These are phyloP conservation scores for Nidula niveotomentosa DNA, from an alignment of 1,284 basidiomycete genomes.

Conservation along the genomic window DNA sequence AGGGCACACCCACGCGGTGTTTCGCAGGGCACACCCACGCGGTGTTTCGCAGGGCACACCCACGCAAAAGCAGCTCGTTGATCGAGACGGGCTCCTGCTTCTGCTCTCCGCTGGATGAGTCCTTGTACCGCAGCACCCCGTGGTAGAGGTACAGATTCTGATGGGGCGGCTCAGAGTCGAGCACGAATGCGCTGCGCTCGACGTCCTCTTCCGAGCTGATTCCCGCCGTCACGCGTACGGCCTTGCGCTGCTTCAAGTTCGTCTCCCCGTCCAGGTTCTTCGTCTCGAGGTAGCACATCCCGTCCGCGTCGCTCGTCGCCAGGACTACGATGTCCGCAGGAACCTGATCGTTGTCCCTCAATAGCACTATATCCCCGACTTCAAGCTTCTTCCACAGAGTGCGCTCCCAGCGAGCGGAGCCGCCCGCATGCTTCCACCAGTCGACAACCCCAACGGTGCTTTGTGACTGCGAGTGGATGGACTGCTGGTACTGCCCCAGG, in stretches of 20 bases:
- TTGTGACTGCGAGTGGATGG: slow-evolving; percentile 45
- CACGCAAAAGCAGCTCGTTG: slow-evolving; percentile 92
- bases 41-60: slow-evolving; percentile 93
- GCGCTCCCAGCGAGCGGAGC: slow-evolving; percentile 87
- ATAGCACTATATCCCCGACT: slow-evolving; percentile 92
- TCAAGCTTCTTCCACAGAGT: slow-evolving; percentile 99
- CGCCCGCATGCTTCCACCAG: slow-evolving; percentile 66
- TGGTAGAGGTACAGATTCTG: slow-evolving; percentile 94
- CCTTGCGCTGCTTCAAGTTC: slow-evolving; percentile 87
- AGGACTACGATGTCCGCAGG: slow-evolving; percentile 94
- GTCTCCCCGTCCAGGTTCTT: slow-evolving; percentile 98
- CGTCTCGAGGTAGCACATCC: slow-evolving; percentile 88
- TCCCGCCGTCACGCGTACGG: slow-evolving; percentile 74
- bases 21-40: slow-evolving; percentile 94
- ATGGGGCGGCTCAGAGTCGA: slow-evolving; percentile 94
- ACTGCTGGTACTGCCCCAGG: slow-evolving; percentile 52
- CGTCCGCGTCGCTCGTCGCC: slow-evolving; percentile 83
- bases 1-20: slow-evolving; percentile 97
- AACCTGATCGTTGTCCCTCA: slow-evolving; percentile 93
- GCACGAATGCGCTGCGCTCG: slow-evolving; percentile 81
- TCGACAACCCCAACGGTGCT: slow-evolving; percentile 69
- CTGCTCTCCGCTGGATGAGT: slow-evolving; percentile 44
- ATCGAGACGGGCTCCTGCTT: slow-evolving; percentile 78
- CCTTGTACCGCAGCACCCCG: slow-evolving; percentile 79
- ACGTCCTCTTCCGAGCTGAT: slow-evolving; percentile 92